A percentile compares a stretch with the other conserved stretches of the same genome.
These are phyloP conservation scores for Tylopilus subfusipes DNA, from an alignment of 768 basidiomycete species.

Conservation along the genomic window DNA sequence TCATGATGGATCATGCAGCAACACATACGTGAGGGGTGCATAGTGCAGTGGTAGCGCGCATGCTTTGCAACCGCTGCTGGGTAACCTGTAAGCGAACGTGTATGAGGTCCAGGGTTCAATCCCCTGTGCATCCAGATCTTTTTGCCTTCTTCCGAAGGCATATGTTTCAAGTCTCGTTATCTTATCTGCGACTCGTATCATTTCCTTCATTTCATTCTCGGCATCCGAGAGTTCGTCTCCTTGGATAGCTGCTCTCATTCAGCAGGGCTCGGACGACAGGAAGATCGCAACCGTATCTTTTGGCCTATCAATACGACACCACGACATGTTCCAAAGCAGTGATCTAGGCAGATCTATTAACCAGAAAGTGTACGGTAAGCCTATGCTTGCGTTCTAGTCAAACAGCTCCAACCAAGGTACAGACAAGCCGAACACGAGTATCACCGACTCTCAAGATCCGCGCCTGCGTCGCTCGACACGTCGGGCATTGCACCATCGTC, in stretches of 20 bases:
- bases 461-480: not conserved
- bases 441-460: conserved; percentile 7
- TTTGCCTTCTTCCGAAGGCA: conserved; percentile 3
- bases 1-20: no score
- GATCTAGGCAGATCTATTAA: conserved; percentile 13
- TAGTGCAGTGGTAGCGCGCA: conserved; percentile 41
- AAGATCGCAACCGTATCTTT: no score
- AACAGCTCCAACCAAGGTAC: not conserved
- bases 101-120: conserved; percentile 45
- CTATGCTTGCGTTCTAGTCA: not conserved
- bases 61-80: conserved; percentile 34
- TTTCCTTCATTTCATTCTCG: no score
- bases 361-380: conserved; percentile 7
- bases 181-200: no score
- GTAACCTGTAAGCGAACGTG: conserved; percentile 17
- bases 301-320: not conserved
- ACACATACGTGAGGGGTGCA: conserved; percentile 12
- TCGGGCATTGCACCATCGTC: not conserved
- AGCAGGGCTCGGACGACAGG: not conserved
- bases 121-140: conserved; percentile 38
- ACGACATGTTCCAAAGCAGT: not conserved
- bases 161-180: no score
- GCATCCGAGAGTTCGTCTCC: no score
- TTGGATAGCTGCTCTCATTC: no score
- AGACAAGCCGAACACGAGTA: not conserved